Base-by-base conservation (phyloP, 2,329 filamentous ascomycete species). In the Purpureocillium lavendulum region DNA sequence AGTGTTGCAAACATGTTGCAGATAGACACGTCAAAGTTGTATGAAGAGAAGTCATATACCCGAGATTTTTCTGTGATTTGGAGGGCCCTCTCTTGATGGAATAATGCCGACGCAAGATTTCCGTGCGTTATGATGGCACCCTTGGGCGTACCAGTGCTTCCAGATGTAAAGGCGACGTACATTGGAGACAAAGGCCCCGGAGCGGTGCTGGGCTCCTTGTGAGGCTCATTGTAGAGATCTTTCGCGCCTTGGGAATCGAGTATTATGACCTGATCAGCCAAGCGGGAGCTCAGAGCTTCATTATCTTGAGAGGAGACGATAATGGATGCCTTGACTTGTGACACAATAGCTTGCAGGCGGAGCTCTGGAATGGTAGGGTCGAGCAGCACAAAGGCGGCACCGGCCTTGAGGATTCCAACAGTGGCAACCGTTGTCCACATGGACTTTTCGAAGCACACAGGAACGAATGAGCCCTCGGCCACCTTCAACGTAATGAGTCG, bases 371-470 rank as follows among this genome's bases (percentile, higher is more conserved):
- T 35, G 9, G 33, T 33, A 7, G 32, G 24, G 26, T 47, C 43
- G 15, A 49, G 31, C 11, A 40, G 31, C 8, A 49, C 40, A 2
- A 30, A 47, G 7, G 43, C 43, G 26, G 34, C 55, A 7, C 58
- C 59, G 31, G 59, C 53, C 40, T 59, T 61, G 30, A 63, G 40
- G 1, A 61, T 49, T 4, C 44, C 57, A 13, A 63, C 40, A 42
- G 58, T 53, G 1, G 53, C 52, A 2, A 61, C 49, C 9, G 49
- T 34, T 1, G 47, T 49, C 54, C 53, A 61, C 34, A 46, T 50
- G 3, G 57, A 61, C 43, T 61, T 63, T 29, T 59, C 55, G 36
- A 62, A 60, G 30, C 49, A 56, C 10, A 61, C 41, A 2, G 57
- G 56, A 11, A 59, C 50, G 6, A n/a, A 55, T 32, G 1, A 38